Base-by-base conservation (phyloP, 108 stramenopile genomes). In the Pseudonitzschia pungens region DNA sequence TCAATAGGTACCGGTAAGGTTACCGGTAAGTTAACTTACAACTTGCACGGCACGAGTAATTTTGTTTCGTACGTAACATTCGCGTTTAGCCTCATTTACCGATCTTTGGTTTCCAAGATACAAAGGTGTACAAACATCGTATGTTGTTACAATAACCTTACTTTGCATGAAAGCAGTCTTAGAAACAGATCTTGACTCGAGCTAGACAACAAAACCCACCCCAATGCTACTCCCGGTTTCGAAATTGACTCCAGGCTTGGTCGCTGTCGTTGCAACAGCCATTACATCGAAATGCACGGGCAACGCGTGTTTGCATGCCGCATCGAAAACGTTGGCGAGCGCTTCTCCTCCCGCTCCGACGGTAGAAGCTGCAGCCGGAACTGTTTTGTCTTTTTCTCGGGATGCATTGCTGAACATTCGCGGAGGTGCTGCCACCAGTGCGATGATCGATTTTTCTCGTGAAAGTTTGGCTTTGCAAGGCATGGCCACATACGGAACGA, bases 401-500 rank as follows among this genome's bases (percentile, higher is more conserved):
- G 7, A 18, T 62, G n/a, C 31, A n/a, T 15, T 62, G 32, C 33
- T 14, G 3, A 58, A 10, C 29, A 15, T 62, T 62, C 60, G 41
- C 14, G 60, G 33, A 62, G 60, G 60, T 14, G 60, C 53, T 24
- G 53, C 33, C 32, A 29, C 29, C 5, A 42, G 9, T 26, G 74
- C 26, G 3, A 28, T 32, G 4, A 20, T 75, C 36, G 36, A 75
- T 67, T 31, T 75, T 14, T 20, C 42, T 16, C 68, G 68, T 3
- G 74, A 75, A 70, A 43, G 22, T 22, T 29, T 69, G 41, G 28
- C 41, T 10, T 22, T 75, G n/a, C 69, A 75, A 48, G 31, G 54
- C 1, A 59, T 69, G 44, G 68, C 54, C 12, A 75, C 74, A 6
- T 71, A 71, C 44, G 66, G 73, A 21, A 73, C 72, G 22, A 60